A percentile compares a stretch with the other conserved stretches of the same genome.
phyloP scores from a whole-genome alignment of 768 basidiomycete genomes.

The Amanita polypyramis region DNA sequence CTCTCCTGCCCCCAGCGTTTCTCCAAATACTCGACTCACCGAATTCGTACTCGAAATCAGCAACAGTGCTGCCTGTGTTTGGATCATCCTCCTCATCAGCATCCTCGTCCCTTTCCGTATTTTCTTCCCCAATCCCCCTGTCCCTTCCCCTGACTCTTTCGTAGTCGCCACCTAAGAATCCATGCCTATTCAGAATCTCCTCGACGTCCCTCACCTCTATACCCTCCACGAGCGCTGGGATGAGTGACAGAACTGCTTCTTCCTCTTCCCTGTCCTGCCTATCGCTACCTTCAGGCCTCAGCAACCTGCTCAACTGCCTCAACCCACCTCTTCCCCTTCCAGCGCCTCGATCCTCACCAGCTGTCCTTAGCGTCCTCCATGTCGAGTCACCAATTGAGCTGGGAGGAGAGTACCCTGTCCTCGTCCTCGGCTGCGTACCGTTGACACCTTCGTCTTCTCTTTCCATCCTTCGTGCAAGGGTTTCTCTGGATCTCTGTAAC shows the following conservation, averaged over 20 bases:
- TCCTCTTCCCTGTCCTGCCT: conserved; percentile 13
- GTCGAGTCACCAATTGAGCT: conserved; percentile 34
- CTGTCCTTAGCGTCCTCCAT: conserved; percentile 27
- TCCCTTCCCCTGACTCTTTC: not conserved
- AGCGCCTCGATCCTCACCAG: conserved; percentile 12
- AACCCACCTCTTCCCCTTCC: conserved; percentile 7
- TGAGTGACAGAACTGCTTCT: conserved; percentile 20
- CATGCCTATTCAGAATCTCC: conserved; percentile 3
- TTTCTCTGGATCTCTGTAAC: conserved; percentile 1
- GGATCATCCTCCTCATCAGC: conserved; percentile 8
- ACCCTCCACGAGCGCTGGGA: conserved; percentile 5
- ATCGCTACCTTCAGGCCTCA: not conserved
- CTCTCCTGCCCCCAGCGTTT: not conserved
- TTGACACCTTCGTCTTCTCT: not conserved
- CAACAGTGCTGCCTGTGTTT: conserved; percentile 6
- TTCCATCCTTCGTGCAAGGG: not conserved
- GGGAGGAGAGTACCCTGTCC: conserved; percentile 25
- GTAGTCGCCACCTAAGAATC: conserved; percentile 12
- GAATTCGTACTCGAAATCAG: conserved; percentile 9
- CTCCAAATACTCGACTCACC: conserved; percentile 6
- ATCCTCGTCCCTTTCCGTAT: conserved; percentile 6
- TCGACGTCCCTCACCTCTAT: conserved; percentile 3
- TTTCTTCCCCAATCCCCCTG: not conserved
- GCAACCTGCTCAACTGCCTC: not conserved
- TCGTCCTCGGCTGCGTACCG: not conserved